Evolutionary conservation across 2,329 filamentous ascomycete species (phyloP).

Genomic region (Achaetomium macrosporum): DNA sequence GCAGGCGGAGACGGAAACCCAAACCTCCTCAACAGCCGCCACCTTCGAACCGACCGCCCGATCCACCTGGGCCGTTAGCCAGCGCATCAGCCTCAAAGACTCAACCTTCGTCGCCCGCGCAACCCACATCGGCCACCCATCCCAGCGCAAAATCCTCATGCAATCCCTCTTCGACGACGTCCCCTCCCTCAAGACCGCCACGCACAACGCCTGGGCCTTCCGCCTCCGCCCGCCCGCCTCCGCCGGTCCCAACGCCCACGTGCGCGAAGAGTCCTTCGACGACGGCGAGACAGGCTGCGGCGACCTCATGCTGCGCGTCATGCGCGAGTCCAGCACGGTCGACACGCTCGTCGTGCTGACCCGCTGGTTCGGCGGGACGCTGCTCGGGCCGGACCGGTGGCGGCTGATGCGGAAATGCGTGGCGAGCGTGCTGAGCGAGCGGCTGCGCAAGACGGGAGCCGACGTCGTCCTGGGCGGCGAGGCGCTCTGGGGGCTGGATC

Average conservation of each 20-base stretch:
- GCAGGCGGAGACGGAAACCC: slow-evolving; percentile 17
- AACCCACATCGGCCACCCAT: slow-evolving; percentile 33
- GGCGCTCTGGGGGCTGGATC: slow-evolving; percentile 56
- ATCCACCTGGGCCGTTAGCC: slow-evolving; percentile 45
- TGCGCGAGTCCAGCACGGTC: slow-evolving; percentile 45
- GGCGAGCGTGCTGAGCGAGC: slow-evolving; percentile 48
- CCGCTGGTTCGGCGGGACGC: slow-evolving; percentile 56
- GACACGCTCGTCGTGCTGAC: slow-evolving; percentile 54
- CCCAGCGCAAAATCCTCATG: slow-evolving; percentile 39
- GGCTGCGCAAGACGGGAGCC: slow-evolving; percentile 39
- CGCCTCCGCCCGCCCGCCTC: slow-evolving; percentile 32
- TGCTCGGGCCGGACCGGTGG: slow-evolving; percentile 58
- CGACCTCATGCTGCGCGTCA: slow-evolving; percentile 47
- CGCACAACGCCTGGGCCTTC: slow-evolving; percentile 55
- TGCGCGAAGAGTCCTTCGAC: slow-evolving; percentile 48
- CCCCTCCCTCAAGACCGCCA: slow-evolving; percentile 46
- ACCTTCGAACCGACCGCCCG: slow-evolving; percentile 7
- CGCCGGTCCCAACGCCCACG: slow-evolving; percentile 32
- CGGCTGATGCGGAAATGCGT: slow-evolving; percentile 55
- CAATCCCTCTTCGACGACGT: slow-evolving; percentile 44
- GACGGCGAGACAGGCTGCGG: slow-evolving; percentile 58
- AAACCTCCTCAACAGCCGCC: slow-evolving; percentile 16
- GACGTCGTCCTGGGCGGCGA: slow-evolving; percentile 42
- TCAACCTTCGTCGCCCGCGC: slow-evolving; percentile 56
- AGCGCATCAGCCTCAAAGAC: slow-evolving; percentile 44